These are phyloP conservation scores for Mitragyna speciosa DNA, from an alignment of 257 asterid genomes.

Conservation along the genomic window DNA sequence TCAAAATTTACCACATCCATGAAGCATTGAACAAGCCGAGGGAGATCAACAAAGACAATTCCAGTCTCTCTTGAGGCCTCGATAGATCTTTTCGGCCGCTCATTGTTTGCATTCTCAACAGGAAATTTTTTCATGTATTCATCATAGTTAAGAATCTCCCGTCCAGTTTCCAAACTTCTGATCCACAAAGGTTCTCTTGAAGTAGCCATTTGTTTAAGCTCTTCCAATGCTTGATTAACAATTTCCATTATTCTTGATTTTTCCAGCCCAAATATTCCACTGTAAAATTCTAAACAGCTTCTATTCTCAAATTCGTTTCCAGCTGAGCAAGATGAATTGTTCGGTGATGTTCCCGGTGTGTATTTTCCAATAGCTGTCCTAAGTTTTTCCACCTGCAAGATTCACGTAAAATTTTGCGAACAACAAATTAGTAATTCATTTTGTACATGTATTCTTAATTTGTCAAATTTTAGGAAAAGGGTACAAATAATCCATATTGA, in stretches of 20 bases:
- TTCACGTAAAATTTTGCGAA: not conserved
- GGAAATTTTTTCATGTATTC: constrained; percentile 58
- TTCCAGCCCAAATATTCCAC: constrained; percentile 43
- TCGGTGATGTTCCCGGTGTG: constrained; percentile 51
- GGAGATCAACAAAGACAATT: constrained; percentile 52
- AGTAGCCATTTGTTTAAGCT: constrained; percentile 65
- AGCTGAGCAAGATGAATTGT: constrained; percentile 47
- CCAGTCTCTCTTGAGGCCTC: constrained; percentile 84
- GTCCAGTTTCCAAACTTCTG: constrained; percentile 69
- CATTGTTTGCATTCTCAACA: constrained; percentile 13
- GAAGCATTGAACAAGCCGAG: constrained; percentile 65
- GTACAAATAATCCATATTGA: not conserved
- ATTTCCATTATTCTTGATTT: constrained; percentile 47
- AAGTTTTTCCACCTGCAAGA: constrained; percentile 68
- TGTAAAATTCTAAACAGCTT: constrained; percentile 41
- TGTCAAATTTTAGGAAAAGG: too few relatives aligned
- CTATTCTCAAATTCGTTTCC: constrained; percentile 49
- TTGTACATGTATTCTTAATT: too few relatives aligned
- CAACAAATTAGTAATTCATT: not conserved
- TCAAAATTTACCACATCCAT: constrained; percentile 59
- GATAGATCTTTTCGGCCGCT: constrained; percentile 43
- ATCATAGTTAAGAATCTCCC: constrained; percentile 84
- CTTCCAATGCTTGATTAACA: constrained; percentile 50
- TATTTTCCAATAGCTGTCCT: constrained; percentile 41
- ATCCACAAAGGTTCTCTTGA: constrained; percentile 73